Base-by-base conservation (phyloP, 2,329 filamentous ascomycete genomes). In the Exophiala viscosa region DNA sequence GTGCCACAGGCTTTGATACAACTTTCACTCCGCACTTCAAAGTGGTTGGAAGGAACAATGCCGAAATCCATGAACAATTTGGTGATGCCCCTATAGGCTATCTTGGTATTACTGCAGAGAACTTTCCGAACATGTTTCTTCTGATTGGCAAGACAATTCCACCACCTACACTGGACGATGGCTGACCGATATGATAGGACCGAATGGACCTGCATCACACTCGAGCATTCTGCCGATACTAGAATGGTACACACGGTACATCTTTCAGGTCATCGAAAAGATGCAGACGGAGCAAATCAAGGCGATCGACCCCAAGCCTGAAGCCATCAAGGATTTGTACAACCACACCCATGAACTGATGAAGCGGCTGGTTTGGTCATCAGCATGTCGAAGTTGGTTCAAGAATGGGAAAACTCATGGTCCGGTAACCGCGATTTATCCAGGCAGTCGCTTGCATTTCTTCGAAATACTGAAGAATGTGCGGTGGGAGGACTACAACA, bases 271-370 rank as follows among this genome's bases (percentile, higher is more conserved):
- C 7, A 54, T 66, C 17, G 48, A 62, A 32, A 66, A 66, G 54
- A 61, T 65, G 41, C 57, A 61, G 33, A 58, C 51, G 7, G 60
- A 63, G 20, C 46, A 59, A 31, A 61, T 63, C 50, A 60, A 55
- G 31, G 50, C 44, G 18, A 47, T 57, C 5, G 49, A 54, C 14
- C 60, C 53, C 10, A 58, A 55, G 44, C 39, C 71, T 48, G 57
- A 63, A 35, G 62, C 66, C 15, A 59, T 61, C 8, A 45, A 60
- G 31, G 62, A 68, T 36, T 70, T 73, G 54, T 64, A 65, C n/a
- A 66, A 70, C 48, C 71, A 74, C 56, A 68, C 69, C 1, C 69
- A 73, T 59, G 60, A 70, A 20, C 71, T 72, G 55, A 61, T 73
- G 47, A 62, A 70, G 51, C 62, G 70, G 31, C 42, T 58, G 32